Evolutionary conservation across 139 green algal species (phyloP), one percentile per base, ranked within the genome.

Genomic region (Ostreobium quekettii): DNA sequence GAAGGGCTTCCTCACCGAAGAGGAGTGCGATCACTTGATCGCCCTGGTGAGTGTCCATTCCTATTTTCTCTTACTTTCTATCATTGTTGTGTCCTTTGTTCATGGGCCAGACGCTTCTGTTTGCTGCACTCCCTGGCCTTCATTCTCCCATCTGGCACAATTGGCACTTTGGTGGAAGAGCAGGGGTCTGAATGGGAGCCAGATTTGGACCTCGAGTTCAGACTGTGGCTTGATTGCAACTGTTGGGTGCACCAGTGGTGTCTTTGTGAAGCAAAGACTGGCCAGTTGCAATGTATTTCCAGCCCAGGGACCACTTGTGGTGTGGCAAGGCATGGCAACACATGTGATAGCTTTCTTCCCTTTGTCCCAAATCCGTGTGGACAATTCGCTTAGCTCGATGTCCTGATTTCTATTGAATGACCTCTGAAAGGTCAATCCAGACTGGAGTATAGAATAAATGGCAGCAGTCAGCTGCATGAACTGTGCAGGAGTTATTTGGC

Each of bases 11-110:
- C 62, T 89, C 1, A 63, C 62, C 22, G 77, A 83, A 1, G 80
- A 83, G 39, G 82, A 86, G 53, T 86, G 80, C 48, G 78, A 89
- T n/a, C 77, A 89, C 36, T 61, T 89, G 11, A 77, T 84, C 29
- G 53, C 66, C 3, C 63, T 75, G 68, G 81, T 82, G 31, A 48
- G 73, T 47, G 53, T 30, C 19, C 19, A 19, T 11, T 53, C 15
- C 19, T 26, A 53, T 53, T 11, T 11, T 53, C 15, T 26, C 19
- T 11, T 53, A 53, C 11, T 26, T 19, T 26, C 15, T 53, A 19
- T 53, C 11, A 26, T 53, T 53, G 42, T 53, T 53, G 11, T 53
- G 42, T n/a, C n/a, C n/a, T n/a, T 11, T 53, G 19, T 11, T 11
- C 15, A 53, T 26, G 19, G 42, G 42, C 15, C 11, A 53, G 19